Evolutionary conservation across 768 basidiomycete genomes (phyloP), one percentile per base, ranked within the genome.

Genomic region (Podaxis sp.): DNA sequence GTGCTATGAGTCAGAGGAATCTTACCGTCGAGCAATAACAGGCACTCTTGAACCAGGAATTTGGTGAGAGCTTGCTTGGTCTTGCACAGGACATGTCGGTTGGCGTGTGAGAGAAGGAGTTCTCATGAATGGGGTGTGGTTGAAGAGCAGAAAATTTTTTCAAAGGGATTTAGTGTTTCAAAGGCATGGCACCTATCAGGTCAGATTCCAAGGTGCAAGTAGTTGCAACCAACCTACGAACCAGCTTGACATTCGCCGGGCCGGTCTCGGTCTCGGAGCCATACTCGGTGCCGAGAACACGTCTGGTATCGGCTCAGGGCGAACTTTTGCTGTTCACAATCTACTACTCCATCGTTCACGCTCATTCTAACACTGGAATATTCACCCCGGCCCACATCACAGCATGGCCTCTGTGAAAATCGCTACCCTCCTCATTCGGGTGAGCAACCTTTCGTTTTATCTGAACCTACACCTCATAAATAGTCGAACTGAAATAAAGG

Each of bases 341-440:
- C 5, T 37, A 5, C 13, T 14, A 4, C 42, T 5, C 2, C n/a
- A 44, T 44, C 16, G 18, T 23, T 48, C 47, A 14, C 35, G 7
- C 28, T 16, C 46, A n/a, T 27, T 48, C 47, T 28, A 35, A 37
- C 57, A 52, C 16, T 16, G 18, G 13, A 32, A 32, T 32, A 32
- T 9, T 9, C 32, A 32, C 7, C 21, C 1, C 32, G 7, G 32
- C 7, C 7, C 32, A 32, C 0, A 3, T 32, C 32, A 3, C 7
- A 32, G 32, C 32, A 63, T 63, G 62, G 62, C 62, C 7, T 63
- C 62, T 25, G 51, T 63, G n/a, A 63, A 63, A 44, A 58, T 63
- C 32, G 62, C 57, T 9, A 63, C 62, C 6, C 62, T 63, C 18
- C 21, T 59, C 32, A 63, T 63, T 7, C 51, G 62, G 32, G 62